phyloP scores from a whole-genome alignment of 208 protist genomes.

The Trypanosomatidae sp. region DNA sequence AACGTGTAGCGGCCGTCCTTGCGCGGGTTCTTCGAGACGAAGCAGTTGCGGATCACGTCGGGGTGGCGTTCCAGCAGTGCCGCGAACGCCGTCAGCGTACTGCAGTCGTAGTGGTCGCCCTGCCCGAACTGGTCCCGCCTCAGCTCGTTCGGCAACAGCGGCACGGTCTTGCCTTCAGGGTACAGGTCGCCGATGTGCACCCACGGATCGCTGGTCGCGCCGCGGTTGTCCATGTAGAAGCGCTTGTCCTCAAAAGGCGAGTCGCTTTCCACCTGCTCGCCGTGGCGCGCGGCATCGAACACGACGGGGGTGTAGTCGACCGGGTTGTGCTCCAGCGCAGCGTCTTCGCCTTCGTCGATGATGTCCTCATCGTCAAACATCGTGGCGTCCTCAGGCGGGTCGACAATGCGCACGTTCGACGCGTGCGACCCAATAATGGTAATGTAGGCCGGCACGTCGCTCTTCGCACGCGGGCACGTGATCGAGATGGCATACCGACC shows the following conservation, averaged over 20 bases:
- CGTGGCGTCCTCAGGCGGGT: conserved; percentile 55
- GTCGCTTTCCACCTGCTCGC: conserved; percentile 42
- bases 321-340: conserved; percentile 21
- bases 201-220: conserved; percentile 46
- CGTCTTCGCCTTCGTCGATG: conserved; percentile 71
- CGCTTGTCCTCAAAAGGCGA: conserved; percentile 55
- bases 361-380: conserved; percentile 78
- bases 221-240: conserved; percentile 51
- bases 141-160: conserved; percentile 50
- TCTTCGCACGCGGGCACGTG: conserved; percentile 63
- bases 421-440: conserved; percentile 37
- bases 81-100: conserved; percentile 48
- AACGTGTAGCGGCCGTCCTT: conserved; percentile 23
- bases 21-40: conserved; percentile 46
- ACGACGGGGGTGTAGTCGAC: conserved; percentile 63
- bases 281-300: conserved; percentile 29
- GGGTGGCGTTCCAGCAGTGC: conserved; percentile 47
- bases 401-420: conserved; percentile 57
- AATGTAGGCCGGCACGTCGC: conserved; percentile 45
- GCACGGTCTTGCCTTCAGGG: conserved; percentile 50
- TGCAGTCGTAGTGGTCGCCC: conserved; percentile 65
- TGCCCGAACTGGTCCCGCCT: conserved; percentile 57
- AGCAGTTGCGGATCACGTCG: conserved; percentile 56
- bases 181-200: conserved; percentile 74
- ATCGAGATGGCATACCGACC: conserved; percentile 70